Base-by-base conservation (phyloP, 495 filamentous ascomycete species). In the Parachaetomium inaequale region DNA sequence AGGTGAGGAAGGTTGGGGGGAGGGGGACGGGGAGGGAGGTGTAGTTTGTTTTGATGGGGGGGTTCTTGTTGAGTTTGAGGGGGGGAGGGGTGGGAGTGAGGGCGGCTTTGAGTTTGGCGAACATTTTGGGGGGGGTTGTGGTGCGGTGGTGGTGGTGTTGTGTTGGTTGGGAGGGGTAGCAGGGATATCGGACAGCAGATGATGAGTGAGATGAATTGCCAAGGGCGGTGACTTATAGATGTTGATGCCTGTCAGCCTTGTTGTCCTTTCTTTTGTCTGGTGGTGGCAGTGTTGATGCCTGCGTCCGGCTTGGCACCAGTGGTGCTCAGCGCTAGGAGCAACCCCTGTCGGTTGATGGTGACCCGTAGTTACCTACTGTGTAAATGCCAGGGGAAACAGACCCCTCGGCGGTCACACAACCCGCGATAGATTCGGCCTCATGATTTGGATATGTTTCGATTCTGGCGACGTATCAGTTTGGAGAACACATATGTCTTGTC, bases 1-100 rank as follows among this genome's bases (percentile, higher is more conserved):
- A 58, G 59, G 55, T 52, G 28, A 79, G 71, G 57, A 78, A 78
- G 38, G 59, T 32, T 17, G 58, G 47, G 0, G 76, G 75, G 10
- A 78, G 51, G 32, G 56, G 4, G 31, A 79, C 65, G 40, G 69
- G 66, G 15, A 55, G n/a, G 36, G 70, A 76, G 23, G 36, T 53
- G 70, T 79, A 79, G 14, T 36, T 56, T 17, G 72, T 63, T 0
- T 34, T 31, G 64, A 61, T 36, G 46, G 34, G 50, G 53, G 31
- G 38, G 29, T 14, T n/a, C 51, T 29, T 7, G 25, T 38, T 23
- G 32, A 15, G 21, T 34, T 17, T 12, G 49, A 43, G 36, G 29
- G 47, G 19, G 3, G 42, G 42, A 7, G n/a, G 17, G 14, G 34
- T 38, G 51, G 43, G 54, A 31, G 5, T 54, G 51, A 25, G 14